Base-by-base conservation (phyloP, 2,329 filamentous ascomycete genomes). In the Pseudogymnoascus sp. region DNA sequence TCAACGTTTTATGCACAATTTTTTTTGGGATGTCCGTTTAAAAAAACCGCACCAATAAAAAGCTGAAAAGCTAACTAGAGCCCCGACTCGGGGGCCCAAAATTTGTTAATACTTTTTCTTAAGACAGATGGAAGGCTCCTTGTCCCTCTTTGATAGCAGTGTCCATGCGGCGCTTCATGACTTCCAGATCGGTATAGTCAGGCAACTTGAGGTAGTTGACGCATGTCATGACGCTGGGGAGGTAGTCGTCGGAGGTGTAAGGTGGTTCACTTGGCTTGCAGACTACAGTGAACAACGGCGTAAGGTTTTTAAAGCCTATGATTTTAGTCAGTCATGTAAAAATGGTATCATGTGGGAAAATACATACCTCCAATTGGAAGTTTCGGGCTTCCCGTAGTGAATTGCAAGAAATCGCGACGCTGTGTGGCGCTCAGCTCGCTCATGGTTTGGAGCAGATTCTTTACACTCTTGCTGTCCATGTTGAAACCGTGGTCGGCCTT, bases 171-270 rank as follows among this genome's bases (percentile, higher is more conserved):
- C 88, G 84, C 71, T 83, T 87, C 76, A 99, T 85, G 60, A 88
- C 82, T 1, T 90, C 84, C 65, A 96, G 78, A 68, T 79, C 86
- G 67, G 87, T 93, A 76, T 99, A 99, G 75, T 99, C 91, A 19
- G 94, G 94, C 72, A 99, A 83, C 77, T 99, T 99, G 70, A 99
- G 85, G 74, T 99, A 99, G 76, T 99, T 99, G 76, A 96, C 94
- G 74, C 95, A 99, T 9, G 95, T 99, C 95, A 99, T 99, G 74
- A 99, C 95, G 73, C 92, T 97, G 11, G 95, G 94, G n/a, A 99
- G 83, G 71, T 97, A 99, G 77, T 99, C 94, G 72, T 99, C 94
- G 4, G 93, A 93, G 3, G 88, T 89, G 74, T 92, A 94, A 1
- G 94, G 94, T 14, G 91, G 86, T 72, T 99, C 94, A 75, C 91